phyloP scores from a whole-genome alignment of 352 stramenopile species.

The Phytophthora syringae region DNA sequence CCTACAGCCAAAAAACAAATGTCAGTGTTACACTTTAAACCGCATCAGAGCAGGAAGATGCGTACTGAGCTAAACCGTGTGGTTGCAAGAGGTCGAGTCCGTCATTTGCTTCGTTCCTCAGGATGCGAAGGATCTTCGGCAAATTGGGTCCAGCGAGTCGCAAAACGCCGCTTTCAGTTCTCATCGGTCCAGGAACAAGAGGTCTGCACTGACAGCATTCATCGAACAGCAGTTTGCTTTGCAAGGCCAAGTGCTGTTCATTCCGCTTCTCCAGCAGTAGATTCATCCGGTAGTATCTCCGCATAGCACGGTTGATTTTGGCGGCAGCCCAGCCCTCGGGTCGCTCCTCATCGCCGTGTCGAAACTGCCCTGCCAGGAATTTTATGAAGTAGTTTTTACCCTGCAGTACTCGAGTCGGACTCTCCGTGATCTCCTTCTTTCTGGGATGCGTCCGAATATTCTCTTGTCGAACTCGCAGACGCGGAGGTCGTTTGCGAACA shows the following conservation, averaged over 20 bases:
- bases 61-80: conserved; percentile 68
- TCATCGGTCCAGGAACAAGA: conserved; percentile 54
- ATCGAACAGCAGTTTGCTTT: conserved; percentile 78
- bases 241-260: conserved; percentile 53
- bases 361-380: conserved; percentile 50
- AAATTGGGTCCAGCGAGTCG: conserved; percentile 74
- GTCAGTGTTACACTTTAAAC: neutral
- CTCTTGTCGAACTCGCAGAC: conserved; percentile 49
- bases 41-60: neutral
- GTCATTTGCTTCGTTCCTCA: conserved; percentile 61
- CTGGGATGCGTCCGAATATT: conserved; percentile 13
- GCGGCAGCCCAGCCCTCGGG: conserved; percentile 65
- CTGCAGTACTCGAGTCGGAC: conserved; percentile 19
- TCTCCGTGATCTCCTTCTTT: conserved; percentile 25
- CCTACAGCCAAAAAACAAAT: conserved; percentile 27
- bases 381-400: conserved; percentile 44
- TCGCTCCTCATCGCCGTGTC: conserved; percentile 32
- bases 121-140: conserved; percentile 63
- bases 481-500: conserved; percentile 45
- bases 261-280: conserved; percentile 45
- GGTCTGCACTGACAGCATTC: conserved; percentile 77
- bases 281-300: conserved; percentile 59
- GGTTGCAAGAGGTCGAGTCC: conserved; percentile 70
- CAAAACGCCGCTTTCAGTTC: conserved; percentile 65
- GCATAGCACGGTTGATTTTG: conserved; percentile 65